phyloP scores from a whole-genome alignment of 2,329 filamentous ascomycete genomes.

The Microthyrium microscopicum region DNA sequence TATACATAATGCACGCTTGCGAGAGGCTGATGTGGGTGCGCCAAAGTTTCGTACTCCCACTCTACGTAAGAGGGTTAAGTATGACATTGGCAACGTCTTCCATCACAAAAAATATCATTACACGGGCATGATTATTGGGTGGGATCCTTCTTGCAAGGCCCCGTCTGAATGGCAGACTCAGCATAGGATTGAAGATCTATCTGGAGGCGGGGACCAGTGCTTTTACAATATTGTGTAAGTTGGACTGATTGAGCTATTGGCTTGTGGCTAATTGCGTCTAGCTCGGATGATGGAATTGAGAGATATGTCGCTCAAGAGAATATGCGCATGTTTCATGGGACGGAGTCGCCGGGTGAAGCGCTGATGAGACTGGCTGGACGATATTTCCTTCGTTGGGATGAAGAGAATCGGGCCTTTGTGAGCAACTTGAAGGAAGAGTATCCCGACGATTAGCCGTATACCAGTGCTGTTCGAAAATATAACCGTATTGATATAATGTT shows the following conservation, averaged over 20 bases:
- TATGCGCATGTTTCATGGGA: conserved; percentile 42
- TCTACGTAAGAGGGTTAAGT: conserved; percentile 33
- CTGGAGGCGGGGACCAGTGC: conserved; percentile 41
- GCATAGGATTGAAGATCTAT: conserved; percentile 47
- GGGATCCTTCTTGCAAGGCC: conserved; percentile 47
- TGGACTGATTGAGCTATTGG: conserved; percentile 4
- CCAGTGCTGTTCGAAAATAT: too few relatives aligned
- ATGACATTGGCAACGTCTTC: conserved; percentile 69
- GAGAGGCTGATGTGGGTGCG: conserved; percentile 33
- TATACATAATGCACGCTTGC: conserved; percentile 40
- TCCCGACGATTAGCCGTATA: conserved; percentile 51
- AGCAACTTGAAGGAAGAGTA: conserved; percentile 74
- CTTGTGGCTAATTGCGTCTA: conserved; percentile 16
- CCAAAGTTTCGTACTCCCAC: conserved; percentile 4
- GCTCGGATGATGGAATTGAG: conserved; percentile 49
- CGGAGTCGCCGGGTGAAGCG: conserved; percentile 23
- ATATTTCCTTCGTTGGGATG: conserved; percentile 79
- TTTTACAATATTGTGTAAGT: conserved; percentile 83
- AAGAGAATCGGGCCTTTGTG: conserved; percentile 48
- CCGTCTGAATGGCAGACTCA: conserved; percentile 46
- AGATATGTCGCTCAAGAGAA: conserved; percentile 72
- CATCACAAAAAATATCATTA: conserved; percentile 67
- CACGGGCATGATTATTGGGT: conserved; percentile 72
- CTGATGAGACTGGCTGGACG: conserved; percentile 60
- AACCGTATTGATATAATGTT: too few relatives aligned